phyloP scores from a whole-genome alignment of 2,329 filamentous ascomycete species.

The Trichoderma cornu-damae region DNA sequence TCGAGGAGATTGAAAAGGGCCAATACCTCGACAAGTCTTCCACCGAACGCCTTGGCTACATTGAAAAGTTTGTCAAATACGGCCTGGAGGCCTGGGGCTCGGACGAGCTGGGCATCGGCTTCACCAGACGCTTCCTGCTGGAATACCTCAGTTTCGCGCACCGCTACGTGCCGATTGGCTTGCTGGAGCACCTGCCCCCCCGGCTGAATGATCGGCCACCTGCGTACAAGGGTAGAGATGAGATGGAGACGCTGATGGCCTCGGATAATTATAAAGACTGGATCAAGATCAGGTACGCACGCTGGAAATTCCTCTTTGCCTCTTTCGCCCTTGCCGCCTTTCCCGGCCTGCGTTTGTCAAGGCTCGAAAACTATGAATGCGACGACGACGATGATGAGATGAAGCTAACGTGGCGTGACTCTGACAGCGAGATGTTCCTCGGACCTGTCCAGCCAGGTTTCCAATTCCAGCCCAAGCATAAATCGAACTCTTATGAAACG shows the following conservation, averaged over 20 bases:
- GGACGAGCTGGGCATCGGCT: conserved; percentile 88
- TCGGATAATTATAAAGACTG: conserved; percentile 94
- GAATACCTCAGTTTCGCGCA: conserved; percentile 95
- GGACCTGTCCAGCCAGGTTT: conserved; percentile 86
- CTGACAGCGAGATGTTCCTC: conserved; percentile 86
- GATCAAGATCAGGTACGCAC: conserved; percentile 90
- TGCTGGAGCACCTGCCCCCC: conserved; percentile 84
- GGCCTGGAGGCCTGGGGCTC: conserved; percentile 93
- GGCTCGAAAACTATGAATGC: background rate
- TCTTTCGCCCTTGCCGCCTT: background rate
- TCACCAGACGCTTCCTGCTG: conserved; percentile 83
- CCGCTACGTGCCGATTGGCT: conserved; percentile 83
- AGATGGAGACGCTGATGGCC: conserved; percentile 87
- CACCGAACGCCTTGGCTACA: conserved; percentile 73
- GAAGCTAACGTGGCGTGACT: conserved; percentile 2
- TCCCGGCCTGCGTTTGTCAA: background rate
- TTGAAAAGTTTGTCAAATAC: conserved; percentile 86
- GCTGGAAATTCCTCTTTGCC: background rate
- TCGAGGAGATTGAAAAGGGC: conserved; percentile 86
- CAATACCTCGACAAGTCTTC: conserved; percentile 96
- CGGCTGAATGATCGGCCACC: conserved; percentile 85
- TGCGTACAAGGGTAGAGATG: conserved; percentile 74
- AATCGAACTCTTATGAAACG: conserved; percentile 83
- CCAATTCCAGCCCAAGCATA: conserved; percentile 95
- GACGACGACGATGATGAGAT: background rate